Evolutionary conservation across 1,139 yeast species (phyloP), one percentile per base, ranked within the genome.

Genomic region (Pichia terricola): DNA sequence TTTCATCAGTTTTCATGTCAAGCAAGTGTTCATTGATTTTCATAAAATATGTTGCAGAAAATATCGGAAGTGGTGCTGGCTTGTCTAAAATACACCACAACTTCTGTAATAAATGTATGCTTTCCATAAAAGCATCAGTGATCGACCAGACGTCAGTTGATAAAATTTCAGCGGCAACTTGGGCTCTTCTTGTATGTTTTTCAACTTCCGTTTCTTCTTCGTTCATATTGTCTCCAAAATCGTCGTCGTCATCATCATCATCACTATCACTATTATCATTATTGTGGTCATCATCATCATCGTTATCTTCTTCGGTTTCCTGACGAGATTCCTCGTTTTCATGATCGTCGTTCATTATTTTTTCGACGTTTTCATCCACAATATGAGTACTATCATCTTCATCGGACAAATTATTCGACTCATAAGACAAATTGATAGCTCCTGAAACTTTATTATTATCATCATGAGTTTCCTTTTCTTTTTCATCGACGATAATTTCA

Each of bases 71-170:
- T 2, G 91, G 81, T 5, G 72, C 69, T 2, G 69, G 68, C 44
- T 66, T 68, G 53, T 86, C 95, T 50, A 91, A 70, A 26, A 89
- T 70, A 28, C 77, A 65, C 98, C 98, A 91, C 44, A 91, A 67
- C 56, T 73, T 77, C 49, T 77, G 76, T 51, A 94, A 64, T 42
- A 85, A 70, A 25, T 69, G 72, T 3, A 77, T 70, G 47, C 80
- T 77, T 55, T 85, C 94, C 82, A 91, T 82, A 41, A 91, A 81
- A 0, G 95, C 81, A 55, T 91, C 96, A 4, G 96, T 85, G 35
- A 94, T 71, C 4, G 95, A 84, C 96, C 96, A 91, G 6, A 88
- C 94, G 59, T 91, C 97, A 4, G 94, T 88, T 45, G 91, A 79
- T 38, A 91, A 69, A 38, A 91, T 82, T 60, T 94, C 98, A 1